Percentiles rank a stretch among this genome's conserved stretches.
These are phyloP conservation scores for Mitragyna speciosa DNA, from an alignment of 257 asterid genomes.

Conservation along the genomic window DNA sequence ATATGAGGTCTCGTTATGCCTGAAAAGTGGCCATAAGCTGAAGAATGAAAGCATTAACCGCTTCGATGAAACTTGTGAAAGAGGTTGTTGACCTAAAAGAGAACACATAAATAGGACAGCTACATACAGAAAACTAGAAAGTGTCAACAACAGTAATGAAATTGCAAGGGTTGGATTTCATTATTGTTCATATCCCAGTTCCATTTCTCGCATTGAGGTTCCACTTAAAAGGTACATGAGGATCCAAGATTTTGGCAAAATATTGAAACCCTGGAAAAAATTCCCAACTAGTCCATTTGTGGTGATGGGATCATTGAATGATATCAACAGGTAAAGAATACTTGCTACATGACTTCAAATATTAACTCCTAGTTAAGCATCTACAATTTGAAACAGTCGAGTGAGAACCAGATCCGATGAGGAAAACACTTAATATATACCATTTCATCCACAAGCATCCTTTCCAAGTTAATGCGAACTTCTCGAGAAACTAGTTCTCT, in stretches of 20 bases:
- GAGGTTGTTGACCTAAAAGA: no score
- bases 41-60: no score
- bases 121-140: no score
- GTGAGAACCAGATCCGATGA: not conserved
- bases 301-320: constrained; percentile 36
- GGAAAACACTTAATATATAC: no score
- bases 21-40: no score
- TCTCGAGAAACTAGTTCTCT: not conserved
- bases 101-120: no score
- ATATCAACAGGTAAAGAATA: constrained; percentile 27
- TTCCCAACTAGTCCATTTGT: constrained; percentile 33
- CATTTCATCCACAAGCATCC: not conserved
- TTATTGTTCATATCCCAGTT: not conserved
- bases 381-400: constrained; percentile 13
- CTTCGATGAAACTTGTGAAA: no score
- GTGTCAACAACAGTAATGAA: no score
- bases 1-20: no score
- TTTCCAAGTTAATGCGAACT: not conserved
- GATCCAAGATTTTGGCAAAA: constrained; percentile 53
- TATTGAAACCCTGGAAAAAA: constrained; percentile 50
- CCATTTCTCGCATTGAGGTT: not conserved
- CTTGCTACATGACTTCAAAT: constrained; percentile 13
- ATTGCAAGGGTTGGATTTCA: no score
- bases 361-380: constrained; percentile 12
- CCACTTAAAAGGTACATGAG: constrained; percentile 11